A percentile compares a stretch with the other conserved stretches of the same genome.
Conservation (phyloP, 768 basidiomycete genomes). For the Sporobolomyces roseus region DNA sequence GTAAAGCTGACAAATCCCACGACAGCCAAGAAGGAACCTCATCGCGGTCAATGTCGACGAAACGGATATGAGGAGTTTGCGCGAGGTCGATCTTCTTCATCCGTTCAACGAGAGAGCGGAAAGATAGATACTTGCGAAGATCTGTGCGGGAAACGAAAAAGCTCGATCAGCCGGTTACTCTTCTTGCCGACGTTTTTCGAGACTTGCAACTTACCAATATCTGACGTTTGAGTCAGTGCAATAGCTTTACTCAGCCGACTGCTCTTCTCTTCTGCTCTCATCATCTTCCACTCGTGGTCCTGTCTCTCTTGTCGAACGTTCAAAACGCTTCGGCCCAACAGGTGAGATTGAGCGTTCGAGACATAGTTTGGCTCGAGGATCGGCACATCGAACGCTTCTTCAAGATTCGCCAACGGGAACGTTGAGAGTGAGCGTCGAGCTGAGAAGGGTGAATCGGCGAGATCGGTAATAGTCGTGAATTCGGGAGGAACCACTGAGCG, state of each 20-base stretch:
- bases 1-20: background rate
- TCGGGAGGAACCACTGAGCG: conserved; percentile 12
- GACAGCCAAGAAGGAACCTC: conserved; percentile 7
- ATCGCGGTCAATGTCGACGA: no score
- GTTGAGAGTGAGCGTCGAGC: conserved; percentile 1
- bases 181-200: no score
- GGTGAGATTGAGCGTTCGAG: conserved; percentile 1
- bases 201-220: conserved; percentile 26
- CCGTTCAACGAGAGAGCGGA: no score
- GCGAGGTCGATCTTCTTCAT: no score
- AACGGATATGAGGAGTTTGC: no score
- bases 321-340: conserved; percentile 3
- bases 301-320: background rate
- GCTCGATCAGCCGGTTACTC: no score
- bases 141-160: no score
- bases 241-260: conserved; percentile 6
- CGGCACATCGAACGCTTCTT: background rate
- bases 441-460: background rate
- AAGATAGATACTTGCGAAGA: no score
- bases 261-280: background rate
- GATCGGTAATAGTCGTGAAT: conserved; percentile 13
- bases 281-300: conserved; percentile 1
- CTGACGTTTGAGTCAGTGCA: conserved; percentile 1
- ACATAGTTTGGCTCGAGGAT: conserved; percentile 26
- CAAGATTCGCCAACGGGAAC: conserved; percentile 24